Evolutionary conservation across 2,329 filamentous ascomycete species (phyloP), one percentile per base, ranked within the genome.

Genomic region (Pleoardoris graminearum): DNA sequence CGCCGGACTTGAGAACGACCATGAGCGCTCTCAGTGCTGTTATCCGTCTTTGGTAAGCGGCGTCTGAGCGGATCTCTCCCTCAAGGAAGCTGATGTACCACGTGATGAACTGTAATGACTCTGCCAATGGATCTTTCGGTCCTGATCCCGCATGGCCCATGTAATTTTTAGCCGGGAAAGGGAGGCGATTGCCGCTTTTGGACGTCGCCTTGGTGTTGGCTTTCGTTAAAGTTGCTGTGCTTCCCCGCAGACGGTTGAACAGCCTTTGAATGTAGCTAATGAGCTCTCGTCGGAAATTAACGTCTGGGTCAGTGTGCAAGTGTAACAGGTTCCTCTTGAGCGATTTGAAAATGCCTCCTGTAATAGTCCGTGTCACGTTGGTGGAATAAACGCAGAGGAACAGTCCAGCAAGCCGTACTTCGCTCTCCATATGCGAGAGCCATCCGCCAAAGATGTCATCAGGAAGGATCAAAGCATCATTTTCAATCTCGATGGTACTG

Each of bases 21-120:
- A 77, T 78, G 23, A 93, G 74, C 0, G 88, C 85, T 65, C 87
- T 91, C 4, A 97, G 73, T 2, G 90, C 85, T 2, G 89, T 89
- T 41, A 92, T 89, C 61, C 96, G 93, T 6, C 91, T 84, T 68
- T 96, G 92, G 67, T 97, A 99, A 10, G 92, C 94, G 14, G 90
- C 85, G 1, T 88, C 92, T 2, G 91, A 86, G 2, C 85, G 82
- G 19, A 99, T 76, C 63, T 97, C 91, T 32, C 78, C 76, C 48
- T 85, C 80, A 5, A 97, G 72, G 60, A 96, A 94, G 1, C 75
- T 66, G 1, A 90, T 63, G 66, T 93, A 95, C 85, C 89, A 92
- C 1, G 71, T 68, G n/a, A 95, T 61, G 63, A 96, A 96, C 0
- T 75, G 71, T 29, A 82, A 63, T 86, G 88, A 54, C 77, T 79